A percentile compares a stretch with the other conserved stretches of the same genome.
Conservation (phyloP, 2,329 filamentous ascomycete genomes). For the Aspergillaceae sp. region DNA sequence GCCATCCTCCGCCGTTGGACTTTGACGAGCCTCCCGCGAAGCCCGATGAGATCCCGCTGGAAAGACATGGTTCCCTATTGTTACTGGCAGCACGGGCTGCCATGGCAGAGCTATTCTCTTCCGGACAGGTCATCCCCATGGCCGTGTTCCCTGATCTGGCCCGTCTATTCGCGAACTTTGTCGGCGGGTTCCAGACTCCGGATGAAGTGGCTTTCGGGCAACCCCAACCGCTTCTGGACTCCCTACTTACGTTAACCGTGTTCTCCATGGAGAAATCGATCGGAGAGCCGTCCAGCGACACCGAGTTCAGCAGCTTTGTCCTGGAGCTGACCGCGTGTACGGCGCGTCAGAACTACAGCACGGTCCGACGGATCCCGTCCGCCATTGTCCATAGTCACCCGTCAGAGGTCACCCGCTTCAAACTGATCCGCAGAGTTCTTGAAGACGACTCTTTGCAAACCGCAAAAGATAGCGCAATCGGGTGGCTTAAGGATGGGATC, state of each 20-base stretch:
- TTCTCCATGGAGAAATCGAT: constrained; percentile 40
- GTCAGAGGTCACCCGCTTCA: constrained; percentile 43
- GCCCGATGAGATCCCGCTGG: constrained; percentile 47
- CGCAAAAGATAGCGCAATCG: constrained; percentile 49
- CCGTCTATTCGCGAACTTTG: constrained; percentile 43
- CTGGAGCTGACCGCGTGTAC: constrained; percentile 37
- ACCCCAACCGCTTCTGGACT: constrained; percentile 47
- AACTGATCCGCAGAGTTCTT: constrained; percentile 48
- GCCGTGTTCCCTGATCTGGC: constrained; percentile 48
- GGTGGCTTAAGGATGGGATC: constrained; percentile 54
- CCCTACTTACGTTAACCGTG: constrained; percentile 45
- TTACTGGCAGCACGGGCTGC: constrained; percentile 46
- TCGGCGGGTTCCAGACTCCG: constrained; percentile 35
- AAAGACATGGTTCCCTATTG: constrained; percentile 47
- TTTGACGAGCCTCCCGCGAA: constrained; percentile 49
- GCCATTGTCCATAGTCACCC: constrained; percentile 44
- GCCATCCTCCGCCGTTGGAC: constrained; percentile 35
- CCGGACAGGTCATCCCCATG: constrained; percentile 31
- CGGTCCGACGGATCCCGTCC: constrained; percentile 29
- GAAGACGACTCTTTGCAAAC: constrained; percentile 47
- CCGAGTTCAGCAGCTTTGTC: constrained; percentile 46
- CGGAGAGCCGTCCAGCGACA: constrained; percentile 41
- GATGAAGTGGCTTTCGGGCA: constrained; percentile 35
- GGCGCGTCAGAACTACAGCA: constrained; percentile 26
- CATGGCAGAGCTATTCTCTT: constrained; percentile 41